Evolutionary conservation across 495 filamentous ascomycete genomes (phyloP).

Genomic region (Penicillium pancosmium): DNA sequence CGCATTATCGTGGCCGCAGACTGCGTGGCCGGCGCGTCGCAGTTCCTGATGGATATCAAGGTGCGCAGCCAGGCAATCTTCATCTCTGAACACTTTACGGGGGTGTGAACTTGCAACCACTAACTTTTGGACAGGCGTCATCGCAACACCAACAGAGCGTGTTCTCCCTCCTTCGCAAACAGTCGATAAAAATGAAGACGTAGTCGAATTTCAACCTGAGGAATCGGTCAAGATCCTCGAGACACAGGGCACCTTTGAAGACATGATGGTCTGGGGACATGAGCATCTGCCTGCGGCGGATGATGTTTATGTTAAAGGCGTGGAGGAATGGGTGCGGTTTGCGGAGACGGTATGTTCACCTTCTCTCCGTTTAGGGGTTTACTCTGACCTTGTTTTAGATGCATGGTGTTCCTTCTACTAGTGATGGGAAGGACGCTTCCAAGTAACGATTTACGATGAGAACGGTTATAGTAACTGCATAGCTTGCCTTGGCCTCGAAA

Average conservation of each 20-base stretch:
- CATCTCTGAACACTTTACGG: not conserved
- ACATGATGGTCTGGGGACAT: conserved; percentile 84
- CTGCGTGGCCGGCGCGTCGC: conserved; percentile 67
- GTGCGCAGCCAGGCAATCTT: conserved; percentile 33
- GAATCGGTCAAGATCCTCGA: conserved; percentile 62
- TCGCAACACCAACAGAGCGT: conserved; percentile 44
- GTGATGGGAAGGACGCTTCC: not conserved
- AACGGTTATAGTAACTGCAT: no score
- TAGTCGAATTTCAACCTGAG: conserved; percentile 37
- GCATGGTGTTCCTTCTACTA: not conserved
- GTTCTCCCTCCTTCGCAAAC: conserved; percentile 27
- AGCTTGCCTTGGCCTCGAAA: no score
- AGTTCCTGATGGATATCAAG: conserved; percentile 76
- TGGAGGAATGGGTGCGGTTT: conserved; percentile 85
- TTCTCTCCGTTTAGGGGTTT: not conserved
- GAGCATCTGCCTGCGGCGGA: conserved; percentile 68
- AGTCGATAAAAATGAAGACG: conserved; percentile 48
- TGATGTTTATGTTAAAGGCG: conserved; percentile 66
- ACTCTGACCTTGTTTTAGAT: not conserved
- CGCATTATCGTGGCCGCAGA: conserved; percentile 84
- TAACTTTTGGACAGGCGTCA: conserved; percentile 32
- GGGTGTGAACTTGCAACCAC: not conserved
- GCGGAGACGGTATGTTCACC: conserved; percentile 59
- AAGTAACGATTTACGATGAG: not conserved
- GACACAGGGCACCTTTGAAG: conserved; percentile 69